Percentiles rank a stretch among this genome's conserved stretches.
Evolutionary conservation across 2,329 filamentous ascomycete genomes (phyloP).

Genomic region (Dactylellina leptospora): DNA sequence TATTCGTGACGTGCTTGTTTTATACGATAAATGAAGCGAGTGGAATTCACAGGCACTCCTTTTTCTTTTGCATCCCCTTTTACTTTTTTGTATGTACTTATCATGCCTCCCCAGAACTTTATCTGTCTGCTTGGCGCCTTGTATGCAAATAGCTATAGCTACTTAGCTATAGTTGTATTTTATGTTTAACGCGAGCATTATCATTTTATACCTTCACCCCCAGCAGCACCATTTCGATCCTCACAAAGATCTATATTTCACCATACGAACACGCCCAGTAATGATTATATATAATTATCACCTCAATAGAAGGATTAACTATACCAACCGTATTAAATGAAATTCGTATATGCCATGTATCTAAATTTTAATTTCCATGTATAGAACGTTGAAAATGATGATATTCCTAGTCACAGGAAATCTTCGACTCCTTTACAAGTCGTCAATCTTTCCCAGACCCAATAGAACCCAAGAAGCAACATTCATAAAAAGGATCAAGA

Average conservation of each 20-base stretch:
- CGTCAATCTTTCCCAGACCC: constrained; percentile 38
- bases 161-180: constrained; percentile 4
- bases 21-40: too few relatives aligned
- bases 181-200: neutral
- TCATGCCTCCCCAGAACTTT: neutral
- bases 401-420: neutral
- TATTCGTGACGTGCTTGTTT: too few relatives aligned
- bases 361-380: too few relatives aligned
- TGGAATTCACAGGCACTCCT: neutral
- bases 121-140: neutral
- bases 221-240: too few relatives aligned
- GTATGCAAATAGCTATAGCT: neutral
- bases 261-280: too few relatives aligned
- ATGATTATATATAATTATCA: too few relatives aligned
- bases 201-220: neutral
- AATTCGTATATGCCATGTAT: constrained; percentile 22
- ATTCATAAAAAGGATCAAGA: constrained; percentile 42
- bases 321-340: neutral
- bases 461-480: constrained; percentile 36
- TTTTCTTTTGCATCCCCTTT: neutral
- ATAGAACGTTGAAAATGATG: too few relatives aligned
- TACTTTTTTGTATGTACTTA: constrained; percentile 46
- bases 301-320: too few relatives aligned
- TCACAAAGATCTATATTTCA: too few relatives aligned
- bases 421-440: constrained; percentile 48